These are phyloP conservation scores for Tylopilus felleus DNA, from an alignment of 768 basidiomycete genomes.

Conservation along the genomic window DNA sequence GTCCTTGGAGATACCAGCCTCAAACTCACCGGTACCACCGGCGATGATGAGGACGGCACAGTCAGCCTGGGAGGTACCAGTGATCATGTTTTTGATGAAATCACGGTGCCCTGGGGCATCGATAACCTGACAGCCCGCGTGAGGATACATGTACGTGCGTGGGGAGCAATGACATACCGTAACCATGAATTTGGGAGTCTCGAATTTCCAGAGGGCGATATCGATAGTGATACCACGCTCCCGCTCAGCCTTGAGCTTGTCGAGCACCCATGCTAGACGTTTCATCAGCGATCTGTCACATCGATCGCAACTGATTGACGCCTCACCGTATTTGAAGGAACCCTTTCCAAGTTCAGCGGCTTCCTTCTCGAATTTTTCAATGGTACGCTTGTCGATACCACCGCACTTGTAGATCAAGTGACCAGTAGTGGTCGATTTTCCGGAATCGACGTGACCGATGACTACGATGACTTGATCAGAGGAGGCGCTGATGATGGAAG, in stretches of 20 bases:
- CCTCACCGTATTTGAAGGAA: conserved; percentile 93
- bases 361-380: conserved; percentile 99
- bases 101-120: conserved; percentile 99
- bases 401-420: conserved; percentile 99
- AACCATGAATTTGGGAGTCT: conserved; percentile 95
- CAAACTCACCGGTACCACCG: conserved; percentile 99
- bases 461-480: conserved; percentile 49
- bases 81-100: conserved; percentile 99
- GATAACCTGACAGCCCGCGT: conserved; percentile 67
- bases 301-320: conserved; percentile 17
- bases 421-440: conserved; percentile 99
- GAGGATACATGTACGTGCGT: neutral
- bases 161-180: conserved; percentile 53
- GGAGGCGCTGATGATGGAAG: conserved; percentile 8
- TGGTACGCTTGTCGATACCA: conserved; percentile 99
- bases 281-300: conserved; percentile 20
- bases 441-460: conserved; percentile 99
- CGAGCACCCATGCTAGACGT: conserved; percentile 92
- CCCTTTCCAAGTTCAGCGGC: conserved; percentile 99
- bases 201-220: conserved; percentile 99
- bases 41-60: conserved; percentile 99
- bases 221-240: conserved; percentile 99
- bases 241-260: conserved; percentile 99
- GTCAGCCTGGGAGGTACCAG: conserved; percentile 99
- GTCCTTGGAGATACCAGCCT: conserved; percentile 99